Evolutionary conservation across 108 stramenopile species (phyloP).

Genomic region (Phaeodactylum tricornutum): DNA sequence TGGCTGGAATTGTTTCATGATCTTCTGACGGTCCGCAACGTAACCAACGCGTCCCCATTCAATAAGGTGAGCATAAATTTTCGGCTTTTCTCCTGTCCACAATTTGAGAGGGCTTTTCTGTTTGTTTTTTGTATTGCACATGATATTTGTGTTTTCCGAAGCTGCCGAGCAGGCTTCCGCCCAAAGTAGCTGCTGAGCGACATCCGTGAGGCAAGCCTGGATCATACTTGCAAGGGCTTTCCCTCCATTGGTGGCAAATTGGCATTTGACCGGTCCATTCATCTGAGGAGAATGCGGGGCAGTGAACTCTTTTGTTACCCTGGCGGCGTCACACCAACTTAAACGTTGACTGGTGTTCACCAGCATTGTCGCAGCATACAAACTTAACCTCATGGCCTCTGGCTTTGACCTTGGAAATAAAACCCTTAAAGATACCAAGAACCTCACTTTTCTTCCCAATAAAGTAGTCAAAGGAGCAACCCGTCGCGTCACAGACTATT

Average conservation of each 20-base stretch:
- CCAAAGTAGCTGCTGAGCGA: not conserved
- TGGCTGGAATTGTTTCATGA: not conserved
- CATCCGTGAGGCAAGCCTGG: not conserved
- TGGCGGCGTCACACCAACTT: not conserved
- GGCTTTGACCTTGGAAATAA: no score
- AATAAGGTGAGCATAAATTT: not conserved
- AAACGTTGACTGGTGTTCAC: not conserved
- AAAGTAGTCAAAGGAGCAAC: not conserved
- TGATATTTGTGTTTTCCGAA: not conserved
- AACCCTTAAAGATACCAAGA: no score
- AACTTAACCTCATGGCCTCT: no score
- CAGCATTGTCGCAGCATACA: slow-evolving; percentile 6
- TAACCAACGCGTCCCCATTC: slow-evolving; percentile 11
- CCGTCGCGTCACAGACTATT: slow-evolving; percentile 3
- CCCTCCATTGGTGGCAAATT: not conserved
- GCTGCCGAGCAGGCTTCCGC: not conserved
- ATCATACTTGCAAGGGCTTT: slow-evolving; percentile 12
- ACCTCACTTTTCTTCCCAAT: no score
- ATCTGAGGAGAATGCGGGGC: slow-evolving; percentile 2
- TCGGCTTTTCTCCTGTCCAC: not conserved
- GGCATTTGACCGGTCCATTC: not conserved
- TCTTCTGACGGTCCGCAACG: not conserved
- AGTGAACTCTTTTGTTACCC: slow-evolving; percentile 4
- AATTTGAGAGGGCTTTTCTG: not conserved
- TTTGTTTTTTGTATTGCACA: not conserved